Conservation (phyloP, 495 filamentous ascomycete species). For the Stereocaulon alpinum region DNA sequence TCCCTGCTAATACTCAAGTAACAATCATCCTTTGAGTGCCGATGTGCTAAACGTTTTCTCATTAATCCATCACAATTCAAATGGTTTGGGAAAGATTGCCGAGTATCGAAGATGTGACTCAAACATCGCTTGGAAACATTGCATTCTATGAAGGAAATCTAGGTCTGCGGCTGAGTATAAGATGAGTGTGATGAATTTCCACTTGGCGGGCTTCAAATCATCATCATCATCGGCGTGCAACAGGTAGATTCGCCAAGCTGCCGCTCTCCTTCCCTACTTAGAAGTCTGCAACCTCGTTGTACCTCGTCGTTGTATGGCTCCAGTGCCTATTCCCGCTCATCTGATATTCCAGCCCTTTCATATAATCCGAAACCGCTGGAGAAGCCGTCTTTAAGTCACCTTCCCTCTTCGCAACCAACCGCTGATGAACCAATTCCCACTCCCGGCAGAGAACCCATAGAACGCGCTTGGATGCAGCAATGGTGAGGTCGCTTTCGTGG, state of each 20-base stretch:
- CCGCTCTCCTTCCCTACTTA: not conserved
- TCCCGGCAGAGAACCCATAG: slow-evolving; percentile 27
- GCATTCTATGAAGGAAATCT: not conserved
- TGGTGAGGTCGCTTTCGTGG: slow-evolving; percentile 18
- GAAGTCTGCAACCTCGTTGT: slow-evolving; percentile 16
- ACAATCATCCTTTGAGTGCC: not conserved
- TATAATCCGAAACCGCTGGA: slow-evolving; percentile 19
- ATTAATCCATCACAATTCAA: not conserved
- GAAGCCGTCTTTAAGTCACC: slow-evolving; percentile 6
- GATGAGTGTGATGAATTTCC: not conserved
- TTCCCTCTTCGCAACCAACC: slow-evolving; percentile 14
- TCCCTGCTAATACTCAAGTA: not conserved
- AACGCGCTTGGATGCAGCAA: slow-evolving; percentile 24
- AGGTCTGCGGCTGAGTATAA: not conserved
- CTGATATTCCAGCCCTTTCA: slow-evolving; percentile 31
- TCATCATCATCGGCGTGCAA: not conserved
- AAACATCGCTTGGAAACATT: not conserved
- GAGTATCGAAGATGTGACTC: not conserved
- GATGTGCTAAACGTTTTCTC: not conserved
- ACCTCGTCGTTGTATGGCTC: slow-evolving; percentile 29
- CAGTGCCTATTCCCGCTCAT: slow-evolving; percentile 36
- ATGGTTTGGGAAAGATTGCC: not conserved
- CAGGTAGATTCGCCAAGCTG: not conserved
- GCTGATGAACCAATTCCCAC: slow-evolving; percentile 23
- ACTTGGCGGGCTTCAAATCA: not conserved